Evolutionary conservation across 1,284 basidiomycete species (phyloP).

Genomic region (Trichosporon sp.): DNA sequence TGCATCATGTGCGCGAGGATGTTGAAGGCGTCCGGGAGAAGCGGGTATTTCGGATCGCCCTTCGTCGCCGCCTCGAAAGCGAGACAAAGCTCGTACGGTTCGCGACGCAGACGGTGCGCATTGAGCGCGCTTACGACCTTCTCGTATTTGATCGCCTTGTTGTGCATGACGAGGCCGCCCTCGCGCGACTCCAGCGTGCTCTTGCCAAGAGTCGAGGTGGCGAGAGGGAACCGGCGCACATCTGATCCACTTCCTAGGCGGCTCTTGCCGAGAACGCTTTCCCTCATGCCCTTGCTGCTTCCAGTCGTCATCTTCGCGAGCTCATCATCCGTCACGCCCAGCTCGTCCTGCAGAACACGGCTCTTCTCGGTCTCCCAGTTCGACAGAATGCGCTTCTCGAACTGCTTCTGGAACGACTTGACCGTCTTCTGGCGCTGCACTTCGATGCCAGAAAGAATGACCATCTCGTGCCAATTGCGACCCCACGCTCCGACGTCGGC

Average conservation of each 20-base stretch:
- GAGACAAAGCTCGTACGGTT: conserved; percentile 45
- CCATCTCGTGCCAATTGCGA: conserved; percentile 55
- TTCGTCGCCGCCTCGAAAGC: conserved; percentile 46
- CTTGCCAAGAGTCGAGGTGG: conserved; percentile 40
- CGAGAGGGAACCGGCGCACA: conserved; percentile 46
- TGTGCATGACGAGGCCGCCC: conserved; percentile 66
- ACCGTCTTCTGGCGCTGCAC: conserved; percentile 52
- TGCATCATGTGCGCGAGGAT: conserved; percentile 58
- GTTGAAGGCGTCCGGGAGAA: conserved; percentile 54
- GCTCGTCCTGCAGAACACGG: conserved; percentile 51
- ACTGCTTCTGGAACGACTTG: conserved; percentile 52
- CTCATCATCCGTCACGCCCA: conserved; percentile 54
- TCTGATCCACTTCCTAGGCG: conserved; percentile 45
- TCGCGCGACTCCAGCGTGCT: conserved; percentile 44
- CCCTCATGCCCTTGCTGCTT: conserved; percentile 21
- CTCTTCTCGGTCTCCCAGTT: conserved; percentile 54
- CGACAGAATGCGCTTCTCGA: conserved; percentile 48
- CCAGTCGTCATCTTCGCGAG: conserved; percentile 37
- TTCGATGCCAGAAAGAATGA: conserved; percentile 53
- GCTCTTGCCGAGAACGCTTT: conserved; percentile 41
- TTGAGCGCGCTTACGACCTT: conserved; percentile 69
- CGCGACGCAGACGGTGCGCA: conserved; percentile 43
- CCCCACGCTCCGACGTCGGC: conserved; percentile 51
- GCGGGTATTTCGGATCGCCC: conserved; percentile 53
- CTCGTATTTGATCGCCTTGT: conserved; percentile 94